A percentile compares a stretch with the other conserved stretches of the same genome.
phyloP scores from a whole-genome alignment of 345 rosid genomes.

The Ricinus communis region DNA sequence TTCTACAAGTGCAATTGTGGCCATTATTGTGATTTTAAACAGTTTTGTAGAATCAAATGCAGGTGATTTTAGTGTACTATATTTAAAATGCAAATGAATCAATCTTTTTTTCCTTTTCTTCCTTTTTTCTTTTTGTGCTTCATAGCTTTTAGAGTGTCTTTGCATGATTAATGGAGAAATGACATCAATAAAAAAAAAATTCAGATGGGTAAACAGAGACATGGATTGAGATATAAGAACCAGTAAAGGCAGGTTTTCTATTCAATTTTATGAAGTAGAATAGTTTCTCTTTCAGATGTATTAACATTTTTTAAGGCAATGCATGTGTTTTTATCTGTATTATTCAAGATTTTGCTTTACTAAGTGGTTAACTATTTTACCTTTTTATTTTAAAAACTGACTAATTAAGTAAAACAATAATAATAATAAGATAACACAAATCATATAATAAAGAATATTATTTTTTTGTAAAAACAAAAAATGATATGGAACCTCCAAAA shows the following conservation, averaged over 20 bases:
- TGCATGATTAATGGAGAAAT: not conserved
- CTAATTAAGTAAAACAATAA: no score
- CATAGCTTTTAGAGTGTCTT: not conserved
- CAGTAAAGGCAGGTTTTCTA: not conserved
- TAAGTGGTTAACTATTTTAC: no score
- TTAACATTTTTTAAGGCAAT: no score
- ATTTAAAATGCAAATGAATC: not conserved
- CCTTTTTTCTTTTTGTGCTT: not conserved
- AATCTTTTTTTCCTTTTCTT: not conserved
- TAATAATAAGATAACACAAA: no score
- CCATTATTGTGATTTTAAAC: not conserved
- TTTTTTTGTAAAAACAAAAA: no score
- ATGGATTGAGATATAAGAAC: not conserved
- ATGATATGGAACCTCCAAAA: no score
- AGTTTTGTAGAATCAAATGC: not conserved
- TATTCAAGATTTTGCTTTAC: no score
- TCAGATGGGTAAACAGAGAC: not conserved
- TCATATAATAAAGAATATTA: no score
- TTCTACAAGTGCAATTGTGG: no score
- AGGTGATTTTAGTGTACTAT: not conserved
- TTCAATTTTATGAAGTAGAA: no score
- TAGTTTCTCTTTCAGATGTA: no score
- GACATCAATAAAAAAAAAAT: not conserved
- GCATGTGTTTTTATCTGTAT: not conserved
- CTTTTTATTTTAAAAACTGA: no score